Evolutionary conservation across 352 stramenopile species (phyloP).

Genomic region (Phytophthora capsici): DNA sequence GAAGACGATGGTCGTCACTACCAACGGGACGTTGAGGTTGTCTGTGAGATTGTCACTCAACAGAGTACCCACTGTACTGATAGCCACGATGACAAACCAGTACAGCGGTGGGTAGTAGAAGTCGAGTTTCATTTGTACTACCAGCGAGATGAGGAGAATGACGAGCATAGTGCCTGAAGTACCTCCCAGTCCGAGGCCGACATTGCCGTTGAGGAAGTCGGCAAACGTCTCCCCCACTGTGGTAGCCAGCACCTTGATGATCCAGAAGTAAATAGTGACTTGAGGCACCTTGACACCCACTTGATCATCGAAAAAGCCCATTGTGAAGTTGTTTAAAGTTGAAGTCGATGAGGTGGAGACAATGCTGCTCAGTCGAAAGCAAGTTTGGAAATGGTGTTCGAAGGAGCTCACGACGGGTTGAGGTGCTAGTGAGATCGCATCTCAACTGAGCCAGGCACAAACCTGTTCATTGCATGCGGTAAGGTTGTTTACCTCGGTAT

Average conservation of each 20-base stretch:
- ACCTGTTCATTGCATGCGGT: too few species aligned
- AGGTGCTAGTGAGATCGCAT: too few species aligned
- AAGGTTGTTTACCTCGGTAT: too few species aligned
- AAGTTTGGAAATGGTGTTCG: background rate
- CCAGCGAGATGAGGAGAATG: slow-evolving; percentile 18
- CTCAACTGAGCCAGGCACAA: too few species aligned
- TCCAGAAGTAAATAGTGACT: slow-evolving; percentile 31
- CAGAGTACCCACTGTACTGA: slow-evolving; percentile 34
- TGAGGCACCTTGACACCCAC: slow-evolving; percentile 29
- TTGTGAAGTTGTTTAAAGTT: slow-evolving; percentile 38
- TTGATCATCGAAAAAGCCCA: slow-evolving; percentile 26
- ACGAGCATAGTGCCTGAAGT: slow-evolving; percentile 28
- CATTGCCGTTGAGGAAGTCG: slow-evolving; percentile 31
- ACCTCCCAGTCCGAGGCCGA: slow-evolving; percentile 19
- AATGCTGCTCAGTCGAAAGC: background rate
- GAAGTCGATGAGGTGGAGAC: slow-evolving; percentile 36
- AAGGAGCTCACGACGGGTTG: background rate
- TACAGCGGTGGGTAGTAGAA: slow-evolving; percentile 30
- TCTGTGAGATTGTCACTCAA: slow-evolving; percentile 36
- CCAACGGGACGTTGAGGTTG: slow-evolving; percentile 26
- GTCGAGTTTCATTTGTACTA: slow-evolving; percentile 20
- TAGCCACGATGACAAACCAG: slow-evolving; percentile 37
- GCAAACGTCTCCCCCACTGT: slow-evolving; percentile 36
- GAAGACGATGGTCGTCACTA: slow-evolving; percentile 23
- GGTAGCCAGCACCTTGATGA: slow-evolving; percentile 37